Evolutionary conservation across 257 asterid genomes (phyloP).

Genomic region (Thymus mandschuricus): DNA sequence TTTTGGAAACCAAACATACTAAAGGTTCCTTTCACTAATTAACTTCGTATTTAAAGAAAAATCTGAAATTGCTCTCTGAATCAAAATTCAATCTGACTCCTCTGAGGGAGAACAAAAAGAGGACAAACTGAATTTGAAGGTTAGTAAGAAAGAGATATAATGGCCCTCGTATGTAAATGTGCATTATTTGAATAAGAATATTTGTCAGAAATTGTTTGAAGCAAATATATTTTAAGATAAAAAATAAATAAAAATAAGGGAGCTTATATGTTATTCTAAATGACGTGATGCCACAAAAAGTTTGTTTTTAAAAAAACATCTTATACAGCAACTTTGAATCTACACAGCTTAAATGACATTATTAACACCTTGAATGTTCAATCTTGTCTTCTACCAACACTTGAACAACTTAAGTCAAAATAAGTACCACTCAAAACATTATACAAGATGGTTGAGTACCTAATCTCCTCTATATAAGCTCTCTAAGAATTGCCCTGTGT

Average conservation of each 20-base stretch:
- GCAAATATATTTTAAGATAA: not conserved
- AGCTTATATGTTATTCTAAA: not conserved
- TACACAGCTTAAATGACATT: not conserved
- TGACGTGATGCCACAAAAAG: not conserved
- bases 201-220: not conserved
- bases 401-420: not conserved
- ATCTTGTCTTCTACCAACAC: not conserved
- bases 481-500: not conserved
- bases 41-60: not conserved
- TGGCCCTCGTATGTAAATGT: not conserved
- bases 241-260: not conserved
- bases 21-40: constrained; percentile 8
- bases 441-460: not conserved
- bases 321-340: too few relatives aligned
- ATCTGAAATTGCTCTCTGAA: not conserved
- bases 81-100: not conserved
- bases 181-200: not conserved
- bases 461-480: not conserved
- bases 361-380: not conserved
- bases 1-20: not conserved
- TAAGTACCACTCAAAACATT: not conserved
- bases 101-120: constrained; percentile 5
- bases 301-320: too few relatives aligned
- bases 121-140: not conserved
- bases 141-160: not conserved